These are phyloP conservation scores for Rhododendron mucronatum DNA, from an alignment of 148 eudicot genomes.

Conservation along the genomic window DNA sequence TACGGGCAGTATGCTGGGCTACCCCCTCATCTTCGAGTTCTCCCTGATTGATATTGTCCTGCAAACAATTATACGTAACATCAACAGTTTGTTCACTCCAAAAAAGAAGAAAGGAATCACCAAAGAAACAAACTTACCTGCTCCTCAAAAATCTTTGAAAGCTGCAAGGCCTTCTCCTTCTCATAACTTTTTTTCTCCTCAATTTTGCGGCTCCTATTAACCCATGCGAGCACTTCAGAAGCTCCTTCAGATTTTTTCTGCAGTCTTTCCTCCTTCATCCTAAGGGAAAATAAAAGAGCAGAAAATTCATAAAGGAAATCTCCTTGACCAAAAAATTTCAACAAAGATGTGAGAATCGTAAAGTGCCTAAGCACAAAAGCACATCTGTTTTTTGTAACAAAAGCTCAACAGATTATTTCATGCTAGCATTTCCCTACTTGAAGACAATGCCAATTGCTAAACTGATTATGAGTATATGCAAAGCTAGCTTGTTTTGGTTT, in stretches of 20 bases:
- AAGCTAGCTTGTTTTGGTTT: neutral
- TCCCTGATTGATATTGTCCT: slow-evolving; percentile 71
- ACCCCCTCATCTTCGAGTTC: slow-evolving; percentile 50
- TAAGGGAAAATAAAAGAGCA: neutral
- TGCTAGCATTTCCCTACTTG: neutral
- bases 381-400: neutral
- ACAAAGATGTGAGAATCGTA: neutral
- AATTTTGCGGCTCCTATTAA: slow-evolving; percentile 69
- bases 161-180: slow-evolving; percentile 74
- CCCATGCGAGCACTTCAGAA: slow-evolving; percentile 83
- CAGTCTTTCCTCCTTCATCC: slow-evolving; percentile 76
- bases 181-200: slow-evolving; percentile 65
- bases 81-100: slow-evolving; percentile 5
- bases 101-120: neutral
- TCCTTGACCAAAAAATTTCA: neutral
- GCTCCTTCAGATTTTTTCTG: slow-evolving; percentile 58
- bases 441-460: neutral
- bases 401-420: neutral
- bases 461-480: neutral
- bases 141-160: slow-evolving; percentile 79
- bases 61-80: slow-evolving; percentile 8
- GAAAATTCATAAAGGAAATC: neutral
- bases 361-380: neutral
- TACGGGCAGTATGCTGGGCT: slow-evolving; percentile 36
- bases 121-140: slow-evolving; percentile 45